These are phyloP conservation scores for Neofusicoccum ribis DNA, from an alignment of 2,329 filamentous ascomycete species.

Conservation along the genomic window DNA sequence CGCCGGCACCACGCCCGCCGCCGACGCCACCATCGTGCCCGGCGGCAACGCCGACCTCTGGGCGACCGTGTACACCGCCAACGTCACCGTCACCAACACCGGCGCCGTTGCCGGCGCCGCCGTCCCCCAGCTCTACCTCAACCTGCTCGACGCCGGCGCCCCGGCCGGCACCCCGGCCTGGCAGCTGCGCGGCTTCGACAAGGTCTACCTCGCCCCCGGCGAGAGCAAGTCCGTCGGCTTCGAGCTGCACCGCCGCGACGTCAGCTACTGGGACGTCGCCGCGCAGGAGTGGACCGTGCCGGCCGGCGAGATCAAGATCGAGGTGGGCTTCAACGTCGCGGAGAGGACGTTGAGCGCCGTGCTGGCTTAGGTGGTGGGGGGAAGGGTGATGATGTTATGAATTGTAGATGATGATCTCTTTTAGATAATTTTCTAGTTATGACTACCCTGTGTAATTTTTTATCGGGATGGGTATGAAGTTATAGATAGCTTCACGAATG, in stretches of 20 bases:
- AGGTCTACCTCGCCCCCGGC: slow-evolving; percentile 46
- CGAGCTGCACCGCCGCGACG: slow-evolving; percentile 48
- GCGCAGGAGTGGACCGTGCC: slow-evolving; percentile 46
- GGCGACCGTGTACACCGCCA: slow-evolving; percentile 45
- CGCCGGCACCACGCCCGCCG: slow-evolving; percentile 18
- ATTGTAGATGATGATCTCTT: neutral
- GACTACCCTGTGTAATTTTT: neutral
- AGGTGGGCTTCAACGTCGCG: slow-evolving; percentile 25
- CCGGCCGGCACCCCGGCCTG: slow-evolving; percentile 49
- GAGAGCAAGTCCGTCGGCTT: slow-evolving; percentile 47
- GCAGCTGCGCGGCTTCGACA: slow-evolving; percentile 50
- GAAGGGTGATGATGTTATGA: neutral
- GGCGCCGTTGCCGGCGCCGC: slow-evolving; percentile 50
- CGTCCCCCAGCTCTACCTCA: slow-evolving; percentile 60
- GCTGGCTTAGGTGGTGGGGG: neutral
- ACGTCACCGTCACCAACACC: slow-evolving; percentile 53
- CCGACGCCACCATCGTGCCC: slow-evolving; percentile 26
- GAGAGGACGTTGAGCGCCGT: neutral
- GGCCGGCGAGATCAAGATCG: slow-evolving; percentile 21
- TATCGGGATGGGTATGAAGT: neutral
- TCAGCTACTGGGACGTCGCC: slow-evolving; percentile 52
- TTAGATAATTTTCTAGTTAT: neutral
- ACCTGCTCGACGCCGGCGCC: slow-evolving; percentile 33
- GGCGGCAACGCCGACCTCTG: slow-evolving; percentile 61
- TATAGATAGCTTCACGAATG: neutral